Evolutionary conservation across 305 asterid species (phyloP).

Genomic region (Euphrasia arctica): DNA sequence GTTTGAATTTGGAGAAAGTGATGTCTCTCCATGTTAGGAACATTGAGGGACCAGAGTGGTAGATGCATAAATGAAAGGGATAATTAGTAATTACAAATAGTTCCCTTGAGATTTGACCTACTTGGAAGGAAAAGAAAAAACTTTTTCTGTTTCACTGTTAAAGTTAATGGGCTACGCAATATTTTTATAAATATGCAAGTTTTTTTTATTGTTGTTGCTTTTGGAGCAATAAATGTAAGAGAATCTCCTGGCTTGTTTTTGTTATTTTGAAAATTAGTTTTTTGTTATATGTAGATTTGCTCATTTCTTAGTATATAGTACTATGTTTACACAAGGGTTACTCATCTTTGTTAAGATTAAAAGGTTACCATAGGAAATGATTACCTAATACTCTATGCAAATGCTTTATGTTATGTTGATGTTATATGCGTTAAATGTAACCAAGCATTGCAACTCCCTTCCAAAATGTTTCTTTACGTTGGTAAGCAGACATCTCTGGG

Average conservation of each 20-base stretch:
- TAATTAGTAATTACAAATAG: neutral
- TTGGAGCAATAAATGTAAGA: neutral
- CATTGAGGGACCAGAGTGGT: neutral
- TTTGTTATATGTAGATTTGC: neutral
- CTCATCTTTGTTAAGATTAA: neutral
- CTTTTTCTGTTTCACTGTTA: neutral
- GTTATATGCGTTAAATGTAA: slow-evolving; percentile 11
- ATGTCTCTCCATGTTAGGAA: slow-evolving; percentile 15
- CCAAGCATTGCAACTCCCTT: slow-evolving; percentile 6
- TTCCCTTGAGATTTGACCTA: neutral
- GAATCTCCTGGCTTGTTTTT: neutral
- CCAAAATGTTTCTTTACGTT: slow-evolving; percentile 3
- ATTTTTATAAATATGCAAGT: neutral
- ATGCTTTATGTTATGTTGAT: neutral
- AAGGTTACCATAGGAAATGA: slow-evolving; percentile 2
- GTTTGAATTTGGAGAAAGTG: slow-evolving; percentile 15
- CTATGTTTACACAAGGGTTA: neutral
- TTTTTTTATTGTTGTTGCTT: neutral
- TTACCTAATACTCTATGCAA: neutral
- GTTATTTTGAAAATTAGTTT: neutral
- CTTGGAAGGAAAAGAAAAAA: neutral
- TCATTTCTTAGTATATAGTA: neutral
- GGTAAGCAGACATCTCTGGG: slow-evolving; percentile 13
- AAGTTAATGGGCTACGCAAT: neutral
- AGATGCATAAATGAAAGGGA: neutral